These are phyloP conservation scores for Cryptosporidium ubiquitum DNA, from an alignment of 169 alveolate species.

Conservation along the genomic window DNA sequence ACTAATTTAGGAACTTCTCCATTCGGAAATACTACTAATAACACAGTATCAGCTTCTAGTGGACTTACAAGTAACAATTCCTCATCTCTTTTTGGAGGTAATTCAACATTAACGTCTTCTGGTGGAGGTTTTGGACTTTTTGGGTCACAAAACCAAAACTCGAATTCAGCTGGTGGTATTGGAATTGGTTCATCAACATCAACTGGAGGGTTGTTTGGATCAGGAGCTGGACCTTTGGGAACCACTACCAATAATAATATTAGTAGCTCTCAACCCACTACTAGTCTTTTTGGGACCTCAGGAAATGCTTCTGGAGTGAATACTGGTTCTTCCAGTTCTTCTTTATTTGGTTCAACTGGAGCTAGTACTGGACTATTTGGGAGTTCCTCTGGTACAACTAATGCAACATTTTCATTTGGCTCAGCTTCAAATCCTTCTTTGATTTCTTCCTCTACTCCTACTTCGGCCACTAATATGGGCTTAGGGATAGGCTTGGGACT, in stretches of 20 bases:
- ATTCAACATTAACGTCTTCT: background rate
- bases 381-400: background rate
- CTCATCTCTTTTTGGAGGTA: background rate
- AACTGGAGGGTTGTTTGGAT: slow-evolving; percentile 18
- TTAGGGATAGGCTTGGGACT: background rate
- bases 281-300: background rate
- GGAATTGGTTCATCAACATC: background rate
- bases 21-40: too few species aligned
- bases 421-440: background rate
- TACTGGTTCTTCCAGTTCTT: background rate
- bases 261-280: background rate
- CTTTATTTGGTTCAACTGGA: slow-evolving; percentile 15
- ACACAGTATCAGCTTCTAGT: background rate
- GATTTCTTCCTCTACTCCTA: background rate
- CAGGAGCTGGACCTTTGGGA: slow-evolving; percentile 8
- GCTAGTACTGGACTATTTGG: background rate
- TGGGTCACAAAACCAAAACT: background rate
- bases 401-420: background rate
- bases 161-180: background rate
- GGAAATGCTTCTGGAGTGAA: background rate
- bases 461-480: background rate
- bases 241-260: too few species aligned
- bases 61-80: background rate
- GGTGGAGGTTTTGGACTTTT: background rate
- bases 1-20: background rate